A percentile compares a stretch with the other conserved stretches of the same genome.
phyloP scores from a whole-genome alignment of 2,329 filamentous ascomycete genomes.

The Trematosphaeria pertusa region DNA sequence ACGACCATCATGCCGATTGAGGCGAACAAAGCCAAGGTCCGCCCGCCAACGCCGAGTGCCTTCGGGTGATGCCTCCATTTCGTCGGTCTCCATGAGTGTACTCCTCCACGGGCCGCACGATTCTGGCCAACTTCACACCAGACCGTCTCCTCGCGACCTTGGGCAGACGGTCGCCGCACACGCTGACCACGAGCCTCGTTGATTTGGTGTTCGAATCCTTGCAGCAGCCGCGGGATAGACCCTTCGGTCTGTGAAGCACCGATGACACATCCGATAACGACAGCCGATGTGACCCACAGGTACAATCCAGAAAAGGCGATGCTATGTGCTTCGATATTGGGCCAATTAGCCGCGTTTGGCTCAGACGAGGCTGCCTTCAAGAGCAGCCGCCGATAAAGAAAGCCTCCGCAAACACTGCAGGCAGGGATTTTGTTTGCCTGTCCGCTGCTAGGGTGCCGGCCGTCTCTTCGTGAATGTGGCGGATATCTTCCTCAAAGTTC shows the following conservation, averaged over 20 bases:
- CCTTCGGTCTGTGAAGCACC: slow-evolving; percentile 25
- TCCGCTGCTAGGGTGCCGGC: slow-evolving; percentile 22
- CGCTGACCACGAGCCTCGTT: slow-evolving; percentile 1
- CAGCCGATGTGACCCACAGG: slow-evolving; percentile 25
- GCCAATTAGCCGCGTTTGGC: slow-evolving; percentile 24
- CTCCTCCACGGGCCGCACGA: slow-evolving; percentile 20
- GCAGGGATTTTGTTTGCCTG: slow-evolving; percentile 21
- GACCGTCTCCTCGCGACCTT: slow-evolving; percentile 6
- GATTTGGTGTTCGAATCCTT: slow-evolving; percentile 21
- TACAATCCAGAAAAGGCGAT: slow-evolving; percentile 27
- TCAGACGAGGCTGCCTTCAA: slow-evolving; percentile 25
- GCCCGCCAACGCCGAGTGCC: slow-evolving; percentile 1
- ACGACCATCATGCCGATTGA: slow-evolving; percentile 10
- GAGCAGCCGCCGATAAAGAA: slow-evolving; percentile 26
- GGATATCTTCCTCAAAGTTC: slow-evolving; percentile 15
- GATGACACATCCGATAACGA: slow-evolving; percentile 21
- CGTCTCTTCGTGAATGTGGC: slow-evolving; percentile 25
- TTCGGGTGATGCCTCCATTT: slow-evolving; percentile 17
- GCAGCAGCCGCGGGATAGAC: slow-evolving; percentile 23
- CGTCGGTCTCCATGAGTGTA: slow-evolving; percentile 21
- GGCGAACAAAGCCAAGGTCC: slow-evolving; percentile 5
- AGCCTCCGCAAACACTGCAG: slow-evolving; percentile 21
- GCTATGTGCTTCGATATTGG: slow-evolving; percentile 24
- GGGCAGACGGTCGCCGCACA: slow-evolving; percentile 16
- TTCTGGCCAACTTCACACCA: slow-evolving; percentile 18